A percentile compares a stretch with the other conserved stretches of the same genome.
Conservation (phyloP, 345 rosid genomes). For the Noccaea bulbosa region DNA sequence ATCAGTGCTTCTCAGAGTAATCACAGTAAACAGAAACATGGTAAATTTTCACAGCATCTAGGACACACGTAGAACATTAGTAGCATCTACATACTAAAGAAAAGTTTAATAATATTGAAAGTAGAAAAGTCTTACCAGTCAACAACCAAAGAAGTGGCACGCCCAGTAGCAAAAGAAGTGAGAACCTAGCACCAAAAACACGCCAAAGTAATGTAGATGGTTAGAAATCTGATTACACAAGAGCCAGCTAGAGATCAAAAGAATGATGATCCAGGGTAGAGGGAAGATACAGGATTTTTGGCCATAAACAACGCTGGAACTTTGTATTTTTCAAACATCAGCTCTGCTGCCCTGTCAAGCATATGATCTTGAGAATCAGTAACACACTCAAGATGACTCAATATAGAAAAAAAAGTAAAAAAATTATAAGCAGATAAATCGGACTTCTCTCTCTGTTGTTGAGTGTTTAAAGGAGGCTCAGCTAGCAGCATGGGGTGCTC, state of each 20-base stretch:
- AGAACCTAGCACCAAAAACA: constrained; percentile 68
- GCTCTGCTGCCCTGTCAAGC: constrained; percentile 81
- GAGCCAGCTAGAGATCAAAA: neutral
- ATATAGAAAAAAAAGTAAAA: neutral
- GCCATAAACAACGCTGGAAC: constrained; percentile 98
- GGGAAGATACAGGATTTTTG: constrained; percentile 83
- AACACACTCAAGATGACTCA: constrained; percentile 22
- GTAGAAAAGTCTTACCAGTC: constrained; percentile 61
- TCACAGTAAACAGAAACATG: constrained; percentile 18
- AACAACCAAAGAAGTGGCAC: constrained; percentile 96
- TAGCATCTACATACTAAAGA: constrained; percentile 18
- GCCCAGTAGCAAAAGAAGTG: constrained; percentile 98
- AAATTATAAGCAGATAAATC: constrained; percentile 4
- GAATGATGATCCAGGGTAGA: constrained; percentile 26
- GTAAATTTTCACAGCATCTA: constrained; percentile 17
- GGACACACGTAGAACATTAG: constrained; percentile 19
- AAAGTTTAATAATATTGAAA: neutral
- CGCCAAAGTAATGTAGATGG: constrained; percentile 31
- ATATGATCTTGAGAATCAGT: constrained; percentile 33
- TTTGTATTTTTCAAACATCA: constrained; percentile 95
- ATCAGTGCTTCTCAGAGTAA: constrained; percentile 22
- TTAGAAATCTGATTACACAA: constrained; percentile 20
- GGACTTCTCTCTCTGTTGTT: constrained; percentile 94
- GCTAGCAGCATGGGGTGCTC: constrained; percentile 99
- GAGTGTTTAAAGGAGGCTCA: constrained; percentile 86